phyloP scores from a whole-genome alignment of 192 early-diverging fungal species.

The Funneliformis mosseae region DNA sequence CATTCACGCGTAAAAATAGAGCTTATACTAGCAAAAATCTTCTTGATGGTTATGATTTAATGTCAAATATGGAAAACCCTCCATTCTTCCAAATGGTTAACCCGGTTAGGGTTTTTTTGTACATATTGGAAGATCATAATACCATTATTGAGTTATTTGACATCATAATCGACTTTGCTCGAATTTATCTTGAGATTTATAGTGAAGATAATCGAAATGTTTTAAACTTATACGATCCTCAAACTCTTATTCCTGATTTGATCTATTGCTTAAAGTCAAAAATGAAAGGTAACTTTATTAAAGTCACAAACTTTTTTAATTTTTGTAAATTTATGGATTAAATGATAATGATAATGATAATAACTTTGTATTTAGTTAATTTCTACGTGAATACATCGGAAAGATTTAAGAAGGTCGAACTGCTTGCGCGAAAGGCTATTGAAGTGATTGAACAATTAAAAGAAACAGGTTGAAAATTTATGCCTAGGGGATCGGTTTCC shows the following conservation, averaged over 20 bases:
- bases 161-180: neutral
- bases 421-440: neutral
- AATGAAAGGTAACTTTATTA: neutral
- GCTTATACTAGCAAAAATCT: neutral
- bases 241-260: neutral
- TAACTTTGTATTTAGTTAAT: neutral
- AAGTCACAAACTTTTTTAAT: neutral
- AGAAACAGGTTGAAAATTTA: neutral
- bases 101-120: neutral
- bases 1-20: neutral
- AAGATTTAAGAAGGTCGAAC: neutral
- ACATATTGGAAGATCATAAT: neutral
- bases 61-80: neutral
- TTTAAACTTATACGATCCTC: neutral
- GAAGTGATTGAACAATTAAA: neutral
- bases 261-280: neutral
- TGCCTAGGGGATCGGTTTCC: too few species aligned
- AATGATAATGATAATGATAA: too few species aligned
- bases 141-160: neutral
- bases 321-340: too few species aligned
- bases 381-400: neutral
- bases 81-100: neutral
- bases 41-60: neutral
- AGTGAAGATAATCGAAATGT: neutral
- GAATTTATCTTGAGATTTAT: neutral